Percentiles rank a stretch among this genome's conserved stretches.
Conservation (phyloP, 139 green algal species). For the Pseudopediastrum boryanum region DNA sequence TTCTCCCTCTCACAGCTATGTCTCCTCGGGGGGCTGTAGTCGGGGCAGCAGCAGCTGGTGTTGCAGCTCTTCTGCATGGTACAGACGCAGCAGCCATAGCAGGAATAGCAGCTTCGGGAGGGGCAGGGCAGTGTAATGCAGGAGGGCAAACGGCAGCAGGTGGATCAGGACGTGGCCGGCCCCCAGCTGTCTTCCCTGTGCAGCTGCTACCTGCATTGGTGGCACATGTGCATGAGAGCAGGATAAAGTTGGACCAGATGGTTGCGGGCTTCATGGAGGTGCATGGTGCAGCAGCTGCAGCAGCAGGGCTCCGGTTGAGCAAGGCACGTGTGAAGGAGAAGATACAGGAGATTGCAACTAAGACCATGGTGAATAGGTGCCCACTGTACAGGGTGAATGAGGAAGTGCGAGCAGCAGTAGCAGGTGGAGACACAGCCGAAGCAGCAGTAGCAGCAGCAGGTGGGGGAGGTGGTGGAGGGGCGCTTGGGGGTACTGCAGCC, state of each 20-base stretch:
- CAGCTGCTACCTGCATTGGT: slow-evolving; percentile 47
- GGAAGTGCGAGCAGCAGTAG: too few relatives aligned
- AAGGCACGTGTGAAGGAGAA: slow-evolving; percentile 59
- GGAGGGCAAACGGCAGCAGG: not conserved
- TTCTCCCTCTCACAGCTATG: too few relatives aligned
- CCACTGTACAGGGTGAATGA: slow-evolving; percentile 10
- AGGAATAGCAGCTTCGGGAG: slow-evolving; percentile 4
- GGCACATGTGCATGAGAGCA: slow-evolving; percentile 36
- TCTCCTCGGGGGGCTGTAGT: too few relatives aligned
- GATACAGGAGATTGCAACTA: slow-evolving; percentile 46
- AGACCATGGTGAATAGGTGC: not conserved
- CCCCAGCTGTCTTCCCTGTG: slow-evolving; percentile 16
- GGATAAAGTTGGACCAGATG: slow-evolving; percentile 38
- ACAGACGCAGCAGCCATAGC: slow-evolving; percentile 5
- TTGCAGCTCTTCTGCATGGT: slow-evolving; percentile 3
- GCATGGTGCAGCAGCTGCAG: slow-evolving; percentile 18
- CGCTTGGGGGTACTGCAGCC: not conserved
- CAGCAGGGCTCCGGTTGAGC: slow-evolving; percentile 25
- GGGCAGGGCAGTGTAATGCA: not conserved
- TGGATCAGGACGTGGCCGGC: slow-evolving; percentile 9
- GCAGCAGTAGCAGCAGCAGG: not conserved
- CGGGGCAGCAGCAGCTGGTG: not conserved
- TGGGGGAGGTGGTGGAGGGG: not conserved
- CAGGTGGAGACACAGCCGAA: not conserved
- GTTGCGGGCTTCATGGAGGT: slow-evolving; percentile 52